These are phyloP conservation scores for Aspergillus piperis DNA, from an alignment of 2,329 filamentous ascomycete genomes.

Conservation along the genomic window DNA sequence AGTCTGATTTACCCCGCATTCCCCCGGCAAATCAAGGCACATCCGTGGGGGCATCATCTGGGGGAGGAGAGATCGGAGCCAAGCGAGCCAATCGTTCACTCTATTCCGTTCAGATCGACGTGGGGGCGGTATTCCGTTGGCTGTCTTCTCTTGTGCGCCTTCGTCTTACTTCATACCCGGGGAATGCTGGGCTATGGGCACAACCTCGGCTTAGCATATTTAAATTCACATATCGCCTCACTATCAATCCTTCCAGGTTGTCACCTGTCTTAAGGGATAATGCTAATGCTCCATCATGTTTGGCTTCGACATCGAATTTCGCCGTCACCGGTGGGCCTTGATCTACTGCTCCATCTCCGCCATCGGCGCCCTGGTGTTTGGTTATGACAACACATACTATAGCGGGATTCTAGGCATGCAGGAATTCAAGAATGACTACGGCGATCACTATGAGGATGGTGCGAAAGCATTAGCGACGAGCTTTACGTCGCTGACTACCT, in stretches of 20 bases:
- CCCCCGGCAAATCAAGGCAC: neutral
- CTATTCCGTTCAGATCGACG: neutral
- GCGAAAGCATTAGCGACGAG: constrained; percentile 23
- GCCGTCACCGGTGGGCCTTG: constrained; percentile 27
- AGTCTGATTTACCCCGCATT: neutral
- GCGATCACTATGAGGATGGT: constrained; percentile 22
- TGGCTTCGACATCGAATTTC: constrained; percentile 20
- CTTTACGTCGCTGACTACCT: constrained; percentile 38
- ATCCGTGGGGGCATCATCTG: neutral
- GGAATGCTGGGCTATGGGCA: neutral
- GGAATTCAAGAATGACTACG: constrained; percentile 28
- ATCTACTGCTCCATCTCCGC: constrained; percentile 29
- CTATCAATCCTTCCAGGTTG: neutral
- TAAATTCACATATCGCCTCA: neutral
- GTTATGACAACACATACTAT: constrained; percentile 34
- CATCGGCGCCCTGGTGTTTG: constrained; percentile 31
- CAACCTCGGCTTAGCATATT: neutral
- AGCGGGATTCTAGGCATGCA: constrained; percentile 32
- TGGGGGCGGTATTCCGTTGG: neutral
- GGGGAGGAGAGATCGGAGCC: neutral
- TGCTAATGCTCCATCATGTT: constrained; percentile 12
- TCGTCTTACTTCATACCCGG: neutral
- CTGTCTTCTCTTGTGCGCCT: neutral
- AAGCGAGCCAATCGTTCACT: neutral
- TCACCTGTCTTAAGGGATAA: neutral